Evolutionary conservation across 768 basidiomycete genomes (phyloP).

Genomic region (Nidula microcarpa): DNA sequence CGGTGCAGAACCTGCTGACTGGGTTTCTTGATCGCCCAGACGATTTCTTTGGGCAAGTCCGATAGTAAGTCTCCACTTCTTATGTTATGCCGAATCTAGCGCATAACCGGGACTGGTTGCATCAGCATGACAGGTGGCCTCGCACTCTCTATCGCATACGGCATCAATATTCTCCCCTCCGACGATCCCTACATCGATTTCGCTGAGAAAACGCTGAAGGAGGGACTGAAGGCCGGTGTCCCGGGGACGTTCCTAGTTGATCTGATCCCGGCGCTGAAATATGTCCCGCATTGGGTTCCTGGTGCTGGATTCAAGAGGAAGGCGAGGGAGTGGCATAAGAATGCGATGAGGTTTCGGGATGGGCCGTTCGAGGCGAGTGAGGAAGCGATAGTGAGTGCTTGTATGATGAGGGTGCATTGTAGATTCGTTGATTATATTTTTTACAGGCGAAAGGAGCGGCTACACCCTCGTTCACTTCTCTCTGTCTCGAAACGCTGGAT

Average conservation of each 20-base stretch:
- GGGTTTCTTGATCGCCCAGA: no score
- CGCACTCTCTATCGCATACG: slow-evolving; percentile 31
- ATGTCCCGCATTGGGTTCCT: slow-evolving; percentile 52
- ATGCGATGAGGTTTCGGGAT: slow-evolving; percentile 25
- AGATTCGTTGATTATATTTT: neutral
- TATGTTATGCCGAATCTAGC: no score
- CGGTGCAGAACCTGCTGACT: no score
- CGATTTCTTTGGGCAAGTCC: no score
- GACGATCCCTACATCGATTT: slow-evolving; percentile 34
- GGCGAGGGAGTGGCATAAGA: slow-evolving; percentile 36
- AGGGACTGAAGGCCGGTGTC: slow-evolving; percentile 20
- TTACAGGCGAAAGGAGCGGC: slow-evolving; percentile 15
- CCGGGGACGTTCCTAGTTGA: slow-evolving; percentile 39
- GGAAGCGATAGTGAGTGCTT: slow-evolving; percentile 8
- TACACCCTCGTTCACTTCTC: slow-evolving; percentile 16
- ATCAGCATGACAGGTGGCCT: neutral
- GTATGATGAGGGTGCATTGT: neutral
- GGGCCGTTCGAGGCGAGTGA: slow-evolving; percentile 24
- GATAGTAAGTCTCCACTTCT: no score
- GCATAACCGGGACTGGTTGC: no score
- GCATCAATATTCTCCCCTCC: slow-evolving; percentile 27
- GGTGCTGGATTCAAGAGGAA: slow-evolving; percentile 52
- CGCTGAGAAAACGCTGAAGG: slow-evolving; percentile 27
- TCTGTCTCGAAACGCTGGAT: slow-evolving; percentile 14
- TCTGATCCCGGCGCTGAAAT: slow-evolving; percentile 21